Base-by-base conservation (phyloP, 345 rosid species). In the Eucalyptus melliodora region DNA sequence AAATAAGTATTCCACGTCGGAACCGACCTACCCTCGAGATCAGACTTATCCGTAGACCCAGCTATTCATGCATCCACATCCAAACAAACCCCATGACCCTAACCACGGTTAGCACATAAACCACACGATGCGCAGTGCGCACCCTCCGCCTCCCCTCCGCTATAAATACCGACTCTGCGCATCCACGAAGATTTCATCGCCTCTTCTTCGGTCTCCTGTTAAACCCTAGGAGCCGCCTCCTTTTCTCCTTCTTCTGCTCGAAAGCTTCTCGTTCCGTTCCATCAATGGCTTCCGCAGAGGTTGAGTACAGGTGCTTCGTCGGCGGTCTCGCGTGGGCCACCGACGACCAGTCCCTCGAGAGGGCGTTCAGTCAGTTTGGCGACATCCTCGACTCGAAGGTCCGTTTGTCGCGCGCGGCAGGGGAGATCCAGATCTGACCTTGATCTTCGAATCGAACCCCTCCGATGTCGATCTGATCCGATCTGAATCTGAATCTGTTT, bases 251-350 rank as follows among this genome's bases (percentile, higher is more conserved):
- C 26, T 13, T 31, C 8, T 47, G 23, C 2, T 19, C 7, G 34
- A 16, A n/a, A 23, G 26, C 37, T 55, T 31, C 3, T 9, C 6
- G 0, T 55, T 37, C 2, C 67, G 11, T 8, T 23, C 37, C 67
- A 24, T 21, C 11, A 14, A 94, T 95, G 99, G 96, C 97, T 8
- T 87, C 99, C 0, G 95, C 95, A 0, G 99, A 97, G 45, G 89
- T 92, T 12, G 99, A 97, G 94, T 97, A 2, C 89, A 86, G 99
- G 83, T 97, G 99, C 94, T 97, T 97, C 88, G 98, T 97, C 49
- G 99, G 99, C 62, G 99, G 99, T 91, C 97, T 97, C 0, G 99
- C 99, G 0, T 97, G 99, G 99, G 98, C 97, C 92, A 97, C 99
- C 53, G 94, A 92, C 83, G 99, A 97, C 89, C 87, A 47, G 51